Evolutionary conservation across 2,329 filamentous ascomycete species (phyloP).

Genomic region (Chaetomium olivaceum): DNA sequence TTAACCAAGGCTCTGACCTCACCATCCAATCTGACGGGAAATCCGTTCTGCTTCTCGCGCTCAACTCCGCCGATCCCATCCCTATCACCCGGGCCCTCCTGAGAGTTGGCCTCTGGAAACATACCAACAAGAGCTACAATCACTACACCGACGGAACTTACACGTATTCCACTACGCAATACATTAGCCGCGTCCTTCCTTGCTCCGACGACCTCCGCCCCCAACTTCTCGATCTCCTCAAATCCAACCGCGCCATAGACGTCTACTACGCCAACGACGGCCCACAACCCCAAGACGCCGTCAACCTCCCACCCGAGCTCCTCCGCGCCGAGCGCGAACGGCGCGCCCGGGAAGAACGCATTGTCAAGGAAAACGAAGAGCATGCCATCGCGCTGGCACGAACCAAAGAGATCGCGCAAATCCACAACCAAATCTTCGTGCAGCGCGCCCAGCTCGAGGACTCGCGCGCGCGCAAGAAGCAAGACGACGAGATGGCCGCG

Average conservation of each 20-base stretch:
- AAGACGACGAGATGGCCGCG: conserved; percentile 47
- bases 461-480: conserved; percentile 48
- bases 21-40: conserved; percentile 58
- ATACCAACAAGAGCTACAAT: conserved; percentile 62
- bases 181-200: conserved; percentile 52
- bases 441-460: conserved; percentile 55
- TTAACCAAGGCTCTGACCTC: conserved; percentile 59
- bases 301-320: conserved; percentile 54
- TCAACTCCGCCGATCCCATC: conserved; percentile 58
- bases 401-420: conserved; percentile 52
- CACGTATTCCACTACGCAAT: conserved; percentile 66
- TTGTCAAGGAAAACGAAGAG: conserved; percentile 51
- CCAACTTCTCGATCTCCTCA: conserved; percentile 50
- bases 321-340: conserved; percentile 53
- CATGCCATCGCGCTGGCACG: conserved; percentile 51
- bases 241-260: conserved; percentile 54
- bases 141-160: conserved; percentile 53
- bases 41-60: conserved; percentile 59
- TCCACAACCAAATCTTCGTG: conserved; percentile 53
- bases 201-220: conserved; percentile 44
- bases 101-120: conserved; percentile 65
- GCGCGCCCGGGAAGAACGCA: conserved; percentile 47
- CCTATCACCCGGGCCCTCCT: conserved; percentile 59
- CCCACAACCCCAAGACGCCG: conserved; percentile 54
- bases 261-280: conserved; percentile 57